Base-by-base conservation (phyloP, 768 basidiomycete genomes). In the Podaxis rugospora region DNA sequence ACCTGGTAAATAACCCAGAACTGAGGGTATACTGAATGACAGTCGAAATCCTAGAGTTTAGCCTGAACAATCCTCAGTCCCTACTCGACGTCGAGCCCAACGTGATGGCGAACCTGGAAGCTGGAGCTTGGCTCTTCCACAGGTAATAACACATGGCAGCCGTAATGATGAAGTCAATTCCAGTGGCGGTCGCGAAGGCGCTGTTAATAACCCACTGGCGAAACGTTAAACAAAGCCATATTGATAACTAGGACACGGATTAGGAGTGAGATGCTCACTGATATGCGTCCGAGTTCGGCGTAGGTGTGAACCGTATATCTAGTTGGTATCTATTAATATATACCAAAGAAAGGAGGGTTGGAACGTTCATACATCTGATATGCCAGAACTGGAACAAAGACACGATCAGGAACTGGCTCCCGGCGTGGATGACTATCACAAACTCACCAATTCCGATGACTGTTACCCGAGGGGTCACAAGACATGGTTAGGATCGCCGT, bases 131-230 rank as follows among this genome's bases (percentile, higher is more conserved):
- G 60, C 74, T 76, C 59, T 72, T 76, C 23, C 66, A 64, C 4
- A 76, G 66, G 53, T 75, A 75, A 55, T 69, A 75, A 56, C 70
- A 73, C 74, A 75, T 75, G n/a, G 73, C 70, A 0, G 65, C 61
- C 4, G 74, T 66, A 50, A 81, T 78, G 37, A 78, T 61, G 58
- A 81, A 77, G 59, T 82, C 80, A 61, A 79, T 80, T 21, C 71
- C 57, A 0, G 80, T 81, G 5, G 76, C 71, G 0, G 78, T 71
- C 1, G 75, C 76, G 1, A 81, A 67, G 0, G 79, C 78, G 14
- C 75, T 69, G 28, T 75, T 67, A 52, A 82, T 73, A 1, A 73
- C 70, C 79, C 79, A 81, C 78, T 80, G 27, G 11, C 42, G 9
- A n/a, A 37, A 44, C 36, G 50, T 56, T 18, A 44, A 36, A 44